Conservation (phyloP, 257 asterid genomes). For the Datura wrightii region DNA sequence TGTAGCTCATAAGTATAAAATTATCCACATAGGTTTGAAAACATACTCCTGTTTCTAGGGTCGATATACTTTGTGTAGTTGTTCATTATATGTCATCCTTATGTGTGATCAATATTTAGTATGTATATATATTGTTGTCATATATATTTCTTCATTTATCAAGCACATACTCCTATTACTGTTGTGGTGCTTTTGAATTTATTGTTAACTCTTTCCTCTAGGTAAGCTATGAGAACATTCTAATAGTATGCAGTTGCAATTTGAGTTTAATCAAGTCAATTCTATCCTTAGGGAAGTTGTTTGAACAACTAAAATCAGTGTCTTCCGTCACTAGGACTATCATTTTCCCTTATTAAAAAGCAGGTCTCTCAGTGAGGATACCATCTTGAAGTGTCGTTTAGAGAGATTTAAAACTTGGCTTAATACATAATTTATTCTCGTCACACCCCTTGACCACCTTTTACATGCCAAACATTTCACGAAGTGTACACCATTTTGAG, state of each 20-base stretch:
- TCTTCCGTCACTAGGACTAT: not conserved
- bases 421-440: too few species aligned
- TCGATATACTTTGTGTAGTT: not conserved
- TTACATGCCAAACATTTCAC: too few species aligned
- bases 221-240: not conserved
- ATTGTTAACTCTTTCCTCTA: not conserved
- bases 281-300: not conserved
- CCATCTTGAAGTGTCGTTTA: not conserved
- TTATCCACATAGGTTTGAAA: not conserved
- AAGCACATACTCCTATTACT: not conserved
- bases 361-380: constrained; percentile 2
- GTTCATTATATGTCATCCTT: not conserved
- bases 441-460: too few species aligned
- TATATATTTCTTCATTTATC: not conserved
- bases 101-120: not conserved
- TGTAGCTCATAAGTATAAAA: constrained; percentile 2
- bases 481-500: too few species aligned
- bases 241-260: not conserved
- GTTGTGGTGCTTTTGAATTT: not conserved
- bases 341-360: not conserved
- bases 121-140: not conserved
- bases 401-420: not conserved
- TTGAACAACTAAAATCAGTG: not conserved
- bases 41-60: not conserved
- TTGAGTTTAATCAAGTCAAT: not conserved